Conservation (phyloP, 768 basidiomycete genomes). For the Suillus decipiens region DNA sequence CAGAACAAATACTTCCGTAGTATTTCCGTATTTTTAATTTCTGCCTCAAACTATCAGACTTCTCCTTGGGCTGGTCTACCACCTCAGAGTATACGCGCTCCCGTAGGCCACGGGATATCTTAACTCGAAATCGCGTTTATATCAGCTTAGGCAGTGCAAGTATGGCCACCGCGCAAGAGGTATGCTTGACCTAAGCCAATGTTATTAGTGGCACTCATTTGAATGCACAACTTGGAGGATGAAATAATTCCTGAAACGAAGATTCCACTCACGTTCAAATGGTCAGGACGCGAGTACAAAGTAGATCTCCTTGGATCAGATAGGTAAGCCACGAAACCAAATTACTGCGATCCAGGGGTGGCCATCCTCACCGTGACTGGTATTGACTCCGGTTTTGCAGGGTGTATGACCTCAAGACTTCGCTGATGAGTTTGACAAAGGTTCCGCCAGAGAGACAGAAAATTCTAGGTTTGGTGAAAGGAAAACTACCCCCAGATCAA, state of each 20-base stretch:
- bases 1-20: not conserved
- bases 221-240: constrained; percentile 6
- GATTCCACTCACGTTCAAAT: constrained; percentile 68
- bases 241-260: constrained; percentile 35
- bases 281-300: constrained; percentile 69
- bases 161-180: constrained; percentile 2
- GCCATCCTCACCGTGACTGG: no score
- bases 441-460: constrained; percentile 88
- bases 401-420: constrained; percentile 77
- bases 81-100: not conserved
- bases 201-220: not conserved
- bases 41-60: not conserved
- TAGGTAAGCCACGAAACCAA: constrained; percentile 43
- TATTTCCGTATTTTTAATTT: not conserved
- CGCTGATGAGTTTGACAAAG: constrained; percentile 65
- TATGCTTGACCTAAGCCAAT: not conserved
- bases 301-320: constrained; percentile 77
- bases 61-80: not conserved
- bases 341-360: not conserved
- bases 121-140: not conserved
- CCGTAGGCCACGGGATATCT: not conserved
- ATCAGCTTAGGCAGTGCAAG: constrained; percentile 1
- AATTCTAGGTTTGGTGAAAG: constrained; percentile 82
- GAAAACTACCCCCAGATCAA: constrained; percentile 78
- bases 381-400: constrained; percentile 39